Evolutionary conservation across 768 basidiomycete genomes (phyloP).

Genomic region (Lactarius vividus): DNA sequence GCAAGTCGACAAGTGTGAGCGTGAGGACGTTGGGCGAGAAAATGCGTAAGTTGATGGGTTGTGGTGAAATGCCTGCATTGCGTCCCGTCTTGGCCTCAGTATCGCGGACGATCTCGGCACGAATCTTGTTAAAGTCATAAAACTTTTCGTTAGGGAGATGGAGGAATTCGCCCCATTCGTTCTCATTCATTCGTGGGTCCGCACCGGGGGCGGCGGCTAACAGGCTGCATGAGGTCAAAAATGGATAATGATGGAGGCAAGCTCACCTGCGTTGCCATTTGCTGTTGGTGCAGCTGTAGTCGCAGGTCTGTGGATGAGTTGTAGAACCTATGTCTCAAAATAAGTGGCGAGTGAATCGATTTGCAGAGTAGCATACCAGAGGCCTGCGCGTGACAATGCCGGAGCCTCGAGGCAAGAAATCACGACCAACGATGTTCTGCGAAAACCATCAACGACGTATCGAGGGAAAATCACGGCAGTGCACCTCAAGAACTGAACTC

Average conservation of each 20-base stretch:
- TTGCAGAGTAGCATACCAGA: constrained; percentile 53
- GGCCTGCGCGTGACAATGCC: constrained; percentile 98
- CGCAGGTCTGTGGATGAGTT: constrained; percentile 86
- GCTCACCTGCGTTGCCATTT: constrained; percentile 42
- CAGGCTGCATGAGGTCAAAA: background rate
- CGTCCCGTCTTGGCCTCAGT: constrained; percentile 98
- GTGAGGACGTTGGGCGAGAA: constrained; percentile 97
- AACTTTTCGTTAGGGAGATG: constrained; percentile 97
- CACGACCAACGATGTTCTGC: constrained; percentile 96
- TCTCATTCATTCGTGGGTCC: constrained; percentile 79
- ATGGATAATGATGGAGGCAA: background rate
- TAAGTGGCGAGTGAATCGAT: constrained; percentile 10
- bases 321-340: constrained; percentile 62
- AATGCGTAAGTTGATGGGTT: constrained; percentile 96
- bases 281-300: constrained; percentile 45
- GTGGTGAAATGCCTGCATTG: constrained; percentile 96
- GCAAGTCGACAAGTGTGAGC: constrained; percentile 94
- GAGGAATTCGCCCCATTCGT: constrained; percentile 99
- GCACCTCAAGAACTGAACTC: constrained; percentile 88
- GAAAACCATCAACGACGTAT: constrained; percentile 5
- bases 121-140: constrained; percentile 95
- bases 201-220: constrained; percentile 40
- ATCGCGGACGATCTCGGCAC: constrained; percentile 93
- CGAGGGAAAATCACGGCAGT: constrained; percentile 25
- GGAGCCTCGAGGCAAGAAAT: constrained; percentile 97